Evolutionary conservation across 73 alveolate species (phyloP), one percentile per base, ranked within the genome.

Genomic region (Blepharisma japonicum): DNA sequence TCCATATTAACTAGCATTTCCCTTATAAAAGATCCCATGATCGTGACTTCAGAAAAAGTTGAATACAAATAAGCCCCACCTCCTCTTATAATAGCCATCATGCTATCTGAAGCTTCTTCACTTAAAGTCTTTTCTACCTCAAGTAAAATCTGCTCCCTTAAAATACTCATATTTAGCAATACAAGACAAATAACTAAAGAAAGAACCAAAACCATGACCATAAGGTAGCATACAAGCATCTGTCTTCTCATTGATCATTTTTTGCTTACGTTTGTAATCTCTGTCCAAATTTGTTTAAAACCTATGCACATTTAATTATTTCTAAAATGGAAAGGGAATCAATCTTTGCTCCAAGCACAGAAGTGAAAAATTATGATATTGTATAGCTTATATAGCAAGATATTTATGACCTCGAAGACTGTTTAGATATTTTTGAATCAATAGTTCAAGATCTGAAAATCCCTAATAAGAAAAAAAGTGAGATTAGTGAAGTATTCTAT

Each of bases 371-470:
- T 39, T 61, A 61, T 39, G 74, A 61, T 25, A 61, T 61, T 14
- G 74, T 61, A 61, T 14, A 25, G 47, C 5, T 25, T 9, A 61
- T 9, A 61, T 25, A 61, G 74, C 74, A 61, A 61, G 74, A 61
- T 25, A 61, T 61, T 25, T 61, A 61, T 39, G 74, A 61, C 47
- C 74, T 61, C 14, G 74, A 61, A 61, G 74, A 61, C 74, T 61
- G 74, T 25, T 14, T 61, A 14, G 74, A 61, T 14, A 11, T 61
- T 61, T 25, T 61, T 25, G 74, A 61, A 25, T 61, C 74, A 61
- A 61, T 61, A 14, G 74, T 61, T 9, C 47, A 61, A 14, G 74
- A 61, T 8, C 74, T 61, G 18, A n/a, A 61, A 25, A 14, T 9
- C 3, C 46, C 74, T 2, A 8, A n/a, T 14, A 61, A 39, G 23